Conservation (phyloP, 208 protist genomes). For the Wallacemonas collosoma region DNA sequence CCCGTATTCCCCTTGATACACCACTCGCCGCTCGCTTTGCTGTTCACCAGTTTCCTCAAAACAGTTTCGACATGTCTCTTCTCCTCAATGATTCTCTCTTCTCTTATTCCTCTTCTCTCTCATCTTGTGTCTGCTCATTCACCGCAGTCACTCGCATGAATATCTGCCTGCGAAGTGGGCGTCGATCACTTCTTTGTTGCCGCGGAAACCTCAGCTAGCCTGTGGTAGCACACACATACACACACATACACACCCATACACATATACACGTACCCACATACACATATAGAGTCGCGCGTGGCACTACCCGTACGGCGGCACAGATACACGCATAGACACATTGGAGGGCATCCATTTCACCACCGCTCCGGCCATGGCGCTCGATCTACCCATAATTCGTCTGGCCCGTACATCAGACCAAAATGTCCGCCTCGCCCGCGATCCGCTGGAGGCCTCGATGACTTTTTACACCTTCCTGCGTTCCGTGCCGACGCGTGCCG, state of each 20-base stretch:
- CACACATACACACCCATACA: not conserved
- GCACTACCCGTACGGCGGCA: no score
- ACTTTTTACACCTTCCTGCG: constrained; percentile 85
- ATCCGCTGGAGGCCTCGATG: constrained; percentile 53
- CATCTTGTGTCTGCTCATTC: not conserved
- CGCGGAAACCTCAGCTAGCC: not conserved
- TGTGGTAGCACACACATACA: not conserved
- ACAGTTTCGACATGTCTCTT: no score
- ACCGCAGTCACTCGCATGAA: not conserved
- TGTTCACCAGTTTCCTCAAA: no score
- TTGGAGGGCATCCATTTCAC: no score
- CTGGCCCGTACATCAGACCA: constrained; percentile 43
- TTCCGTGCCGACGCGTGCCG: constrained; percentile 49
- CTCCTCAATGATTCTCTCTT: no score
- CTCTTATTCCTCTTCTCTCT: not conserved
- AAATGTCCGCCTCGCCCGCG: constrained; percentile 42
- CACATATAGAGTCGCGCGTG: no score
- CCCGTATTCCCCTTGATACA: no score
- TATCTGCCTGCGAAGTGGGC: no score
- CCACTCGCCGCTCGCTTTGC: no score
- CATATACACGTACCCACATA: not conserved
- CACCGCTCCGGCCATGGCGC: not conserved
- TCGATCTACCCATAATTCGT: constrained; percentile 68
- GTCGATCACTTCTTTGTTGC: no score
- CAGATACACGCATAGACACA: no score